Evolutionary conservation across 2,329 filamentous ascomycete genomes (phyloP), one percentile per base, ranked within the genome.

Genomic region (Xylariaceae sp.): DNA sequence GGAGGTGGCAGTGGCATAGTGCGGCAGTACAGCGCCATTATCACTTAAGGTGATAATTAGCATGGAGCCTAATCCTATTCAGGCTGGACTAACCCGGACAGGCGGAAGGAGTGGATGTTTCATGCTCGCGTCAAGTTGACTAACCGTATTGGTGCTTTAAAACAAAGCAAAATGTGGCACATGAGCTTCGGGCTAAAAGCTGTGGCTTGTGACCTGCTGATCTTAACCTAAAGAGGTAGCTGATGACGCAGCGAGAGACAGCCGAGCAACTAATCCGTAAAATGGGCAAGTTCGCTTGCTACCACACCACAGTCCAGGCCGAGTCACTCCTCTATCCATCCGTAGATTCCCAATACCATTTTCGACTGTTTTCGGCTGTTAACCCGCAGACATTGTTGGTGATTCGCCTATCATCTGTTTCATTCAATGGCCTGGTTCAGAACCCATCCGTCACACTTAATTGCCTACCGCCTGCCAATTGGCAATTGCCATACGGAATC

Each of bases 181-280:
- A 59, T 61, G 62, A 55, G 23, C 15, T 39, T 39, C 55, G 11
- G 4, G 37, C 37, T 39, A 39, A 6, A 55, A 51, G 48, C 35
- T 61, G 53, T 60, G 57, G 58, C 61, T 61, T 61, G 55, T 63
- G 58, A 64, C 52, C 56, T 18, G 44, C 47, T 37, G 35, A 47
- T 42, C 56, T 42, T 56, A 57, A 17, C 62, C 55, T 23, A 56
- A 62, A 60, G 30, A 48, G 15, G 60, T 34, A 63, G 30, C 11
- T 53, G 39, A 61, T 64, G 62, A 64, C 62, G 61, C 62, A 63
- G 11, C 53, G 61, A 37, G 61, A 64, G 48, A 64, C 61, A 23
- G 23, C 23, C 23, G 23, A 23, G 23, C 23, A 23, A 23, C 23
- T 23, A 23, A 23, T 23, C 23, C 23, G 23, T 23, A 23, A 23